These are phyloP conservation scores for Aspergillus novoparasiticus DNA, from an alignment of 2,329 filamentous ascomycete species.

Conservation along the genomic window DNA sequence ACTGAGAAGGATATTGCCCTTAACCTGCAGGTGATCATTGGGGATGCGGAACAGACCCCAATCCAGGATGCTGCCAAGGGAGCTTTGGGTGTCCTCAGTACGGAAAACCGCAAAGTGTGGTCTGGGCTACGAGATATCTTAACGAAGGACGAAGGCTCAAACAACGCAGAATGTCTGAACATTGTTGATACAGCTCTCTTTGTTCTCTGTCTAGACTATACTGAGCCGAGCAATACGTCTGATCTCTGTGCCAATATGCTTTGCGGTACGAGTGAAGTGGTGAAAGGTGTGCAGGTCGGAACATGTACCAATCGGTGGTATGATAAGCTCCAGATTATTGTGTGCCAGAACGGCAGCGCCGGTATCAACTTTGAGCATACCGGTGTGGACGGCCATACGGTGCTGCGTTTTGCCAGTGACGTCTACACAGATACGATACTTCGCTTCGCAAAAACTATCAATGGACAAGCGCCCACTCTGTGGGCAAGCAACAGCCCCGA, in stretches of 20 bases:
- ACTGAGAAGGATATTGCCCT: constrained; percentile 89
- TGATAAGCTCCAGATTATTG: constrained; percentile 97
- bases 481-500: constrained; percentile 92
- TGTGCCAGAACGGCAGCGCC: constrained; percentile 97
- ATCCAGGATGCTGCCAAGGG: constrained; percentile 96
- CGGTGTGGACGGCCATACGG: constrained; percentile 95
- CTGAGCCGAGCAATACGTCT: constrained; percentile 76
- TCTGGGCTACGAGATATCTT: constrained; percentile 86
- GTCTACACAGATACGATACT: constrained; percentile 97
- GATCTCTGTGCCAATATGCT: constrained; percentile 98
- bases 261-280: constrained; percentile 88
- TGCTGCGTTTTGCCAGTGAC: constrained; percentile 92
- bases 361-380: constrained; percentile 99
- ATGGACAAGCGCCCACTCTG: constrained; percentile 84
- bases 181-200: constrained; percentile 96
- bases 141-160: constrained; percentile 81
- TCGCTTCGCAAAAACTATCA: constrained; percentile 91
- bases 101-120: constrained; percentile 96
- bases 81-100: constrained; percentile 88
- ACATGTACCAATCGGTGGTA: constrained; percentile 99
- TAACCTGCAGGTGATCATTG: constrained; percentile 88
- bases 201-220: constrained; percentile 88
- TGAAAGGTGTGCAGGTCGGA: constrained; percentile 91
- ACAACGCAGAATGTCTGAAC: constrained; percentile 93
- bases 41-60: constrained; percentile 84